Evolutionary conservation across 1,284 basidiomycete genomes (phyloP), one percentile per base, ranked within the genome.

Genomic region (Ustilago crameri): DNA sequence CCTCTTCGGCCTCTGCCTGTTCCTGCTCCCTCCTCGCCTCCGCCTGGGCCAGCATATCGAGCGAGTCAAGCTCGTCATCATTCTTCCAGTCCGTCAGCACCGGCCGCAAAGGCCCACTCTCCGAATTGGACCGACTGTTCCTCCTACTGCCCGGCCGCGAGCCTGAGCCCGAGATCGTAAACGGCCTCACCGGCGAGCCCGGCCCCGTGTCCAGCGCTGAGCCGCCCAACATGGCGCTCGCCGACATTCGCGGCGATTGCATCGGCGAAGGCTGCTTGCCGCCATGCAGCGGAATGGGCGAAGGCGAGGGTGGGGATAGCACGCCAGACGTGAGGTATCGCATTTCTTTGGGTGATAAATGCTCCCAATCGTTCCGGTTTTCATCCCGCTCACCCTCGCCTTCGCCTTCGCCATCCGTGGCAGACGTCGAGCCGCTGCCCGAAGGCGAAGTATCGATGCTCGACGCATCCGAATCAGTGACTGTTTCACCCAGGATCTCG

Each of bases 261-360:
- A 65, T 35, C 14, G 74, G 60, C 47, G 67, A 71, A 24, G 53
- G 55, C 34, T 49, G 54, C 40, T 57, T 65, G 18, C 64, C 62
- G 0, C 57, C 68, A 42, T 46, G 49, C 41, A 61, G n/a, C 9
- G 65, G 56, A 27, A 68, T 48, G 2, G 70, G 65, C 27, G 70
- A 73, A 0, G 60, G 65, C n/a, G 66, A 69, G 8, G 64, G 57
- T 3, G 65, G 64, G 3, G 62, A 68, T 9, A 59, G 35, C 14
- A 71, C 68, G 2, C 69, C 62, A 8, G 71, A 66, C 1, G 70
- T 49, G 4, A 82, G 67, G 40, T 70, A 67, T 3, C 67, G 68
- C 80, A 82, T 82, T 42, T 81, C 81, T 35, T 76, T 74, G 10
- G 81, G 81, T 26, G 70, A 74, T 34, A 82, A 56, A 49, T 81